Evolutionary conservation across 345 rosid genomes (phyloP).

Genomic region (Cardamine chenopodiifolia): DNA sequence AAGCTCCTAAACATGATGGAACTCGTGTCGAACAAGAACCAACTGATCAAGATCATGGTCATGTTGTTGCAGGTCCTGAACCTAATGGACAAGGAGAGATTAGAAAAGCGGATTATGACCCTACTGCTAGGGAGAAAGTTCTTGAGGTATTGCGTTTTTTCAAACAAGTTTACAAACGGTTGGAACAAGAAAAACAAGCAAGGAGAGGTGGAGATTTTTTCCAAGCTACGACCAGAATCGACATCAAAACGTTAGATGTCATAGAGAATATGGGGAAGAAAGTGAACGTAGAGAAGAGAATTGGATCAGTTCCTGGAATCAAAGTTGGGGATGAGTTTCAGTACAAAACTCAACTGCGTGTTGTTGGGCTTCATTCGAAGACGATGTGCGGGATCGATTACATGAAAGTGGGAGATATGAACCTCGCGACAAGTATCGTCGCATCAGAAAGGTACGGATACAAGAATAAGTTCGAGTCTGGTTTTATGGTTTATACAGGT

Average conservation of each 20-base stretch:
- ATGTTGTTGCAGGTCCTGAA: background rate
- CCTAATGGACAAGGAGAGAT: background rate
- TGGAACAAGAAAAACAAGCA: constrained; percentile 65
- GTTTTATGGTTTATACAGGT: constrained; percentile 70
- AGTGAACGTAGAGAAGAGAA: constrained; percentile 50
- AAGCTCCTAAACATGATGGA: background rate
- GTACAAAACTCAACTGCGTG: constrained; percentile 69
- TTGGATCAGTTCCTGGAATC: constrained; percentile 82
- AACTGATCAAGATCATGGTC: background rate
- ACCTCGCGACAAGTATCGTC: constrained; percentile 67
- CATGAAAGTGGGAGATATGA: constrained; percentile 42
- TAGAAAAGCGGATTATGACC: background rate
- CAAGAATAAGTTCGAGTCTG: constrained; percentile 54
- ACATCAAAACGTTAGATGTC: constrained; percentile 49
- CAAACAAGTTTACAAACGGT: constrained; percentile 56
- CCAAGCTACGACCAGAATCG: constrained; percentile 49
- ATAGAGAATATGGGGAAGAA: constrained; percentile 53
- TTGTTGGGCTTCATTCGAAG: constrained; percentile 76
- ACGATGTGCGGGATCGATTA: constrained; percentile 75
- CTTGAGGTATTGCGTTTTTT: constrained; percentile 62
- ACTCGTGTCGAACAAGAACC: too few species aligned
- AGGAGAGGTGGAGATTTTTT: constrained; percentile 38
- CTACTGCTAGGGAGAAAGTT: constrained; percentile 47
- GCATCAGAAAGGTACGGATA: constrained; percentile 78
- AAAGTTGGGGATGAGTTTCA: constrained; percentile 83